Conservation (phyloP, 1,284 basidiomycete species). For the Lentinula novae-zelandiae region DNA sequence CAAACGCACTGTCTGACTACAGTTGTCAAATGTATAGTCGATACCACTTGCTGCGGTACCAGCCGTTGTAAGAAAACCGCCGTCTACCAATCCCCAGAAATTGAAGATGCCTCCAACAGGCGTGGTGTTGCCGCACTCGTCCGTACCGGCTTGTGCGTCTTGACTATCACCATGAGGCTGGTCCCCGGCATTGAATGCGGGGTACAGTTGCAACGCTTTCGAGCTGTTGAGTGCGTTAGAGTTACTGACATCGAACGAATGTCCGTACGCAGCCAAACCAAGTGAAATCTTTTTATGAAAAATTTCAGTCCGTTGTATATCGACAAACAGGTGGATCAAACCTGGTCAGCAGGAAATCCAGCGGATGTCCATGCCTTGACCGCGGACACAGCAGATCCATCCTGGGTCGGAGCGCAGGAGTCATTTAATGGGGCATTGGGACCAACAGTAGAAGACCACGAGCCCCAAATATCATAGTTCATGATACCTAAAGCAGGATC, state of each 20-base stretch:
- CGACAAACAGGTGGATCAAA: constrained; percentile 20
- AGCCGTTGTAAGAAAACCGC: constrained; percentile 48
- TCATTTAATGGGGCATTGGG: constrained; percentile 77
- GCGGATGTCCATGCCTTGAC: constrained; percentile 73
- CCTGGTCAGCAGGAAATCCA: constrained; percentile 73
- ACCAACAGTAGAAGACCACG: constrained; percentile 38
- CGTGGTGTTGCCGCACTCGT: constrained; percentile 48
- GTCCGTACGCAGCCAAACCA: constrained; percentile 78
- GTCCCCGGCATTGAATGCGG: constrained; percentile 40
- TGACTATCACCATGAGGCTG: constrained; percentile 52
- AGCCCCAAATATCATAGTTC: constrained; percentile 51
- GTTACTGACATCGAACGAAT: constrained; percentile 47
- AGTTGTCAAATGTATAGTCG: constrained; percentile 51
- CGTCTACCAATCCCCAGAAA: constrained; percentile 57
- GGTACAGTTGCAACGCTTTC: constrained; percentile 40
- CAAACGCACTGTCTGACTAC: constrained; percentile 62
- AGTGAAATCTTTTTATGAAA: constrained; percentile 37
- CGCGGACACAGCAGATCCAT: constrained; percentile 74
- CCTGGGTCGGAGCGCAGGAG: constrained; percentile 63
- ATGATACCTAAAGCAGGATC: background rate
- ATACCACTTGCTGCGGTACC: constrained; percentile 50
- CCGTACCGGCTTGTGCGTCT: constrained; percentile 32
- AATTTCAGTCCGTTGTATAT: background rate
- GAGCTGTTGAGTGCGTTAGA: constrained; percentile 34
- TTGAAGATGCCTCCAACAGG: constrained; percentile 35